Evolutionary conservation across 352 stramenopile genomes (phyloP).

Genomic region (Phytopythium cucurbitacearum): DNA sequence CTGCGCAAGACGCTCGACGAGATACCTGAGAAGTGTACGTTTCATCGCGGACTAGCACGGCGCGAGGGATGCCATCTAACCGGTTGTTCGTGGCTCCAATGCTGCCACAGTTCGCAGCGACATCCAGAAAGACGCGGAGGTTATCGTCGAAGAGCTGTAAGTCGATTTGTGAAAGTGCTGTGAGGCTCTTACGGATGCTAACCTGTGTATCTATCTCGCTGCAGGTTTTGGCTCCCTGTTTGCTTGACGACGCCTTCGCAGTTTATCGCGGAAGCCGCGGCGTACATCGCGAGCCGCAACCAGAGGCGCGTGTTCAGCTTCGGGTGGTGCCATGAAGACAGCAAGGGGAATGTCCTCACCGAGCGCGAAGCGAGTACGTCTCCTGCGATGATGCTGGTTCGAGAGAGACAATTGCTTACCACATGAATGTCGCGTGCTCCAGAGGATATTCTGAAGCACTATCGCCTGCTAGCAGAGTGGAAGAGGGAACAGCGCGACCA

Average conservation of each 20-base stretch:
- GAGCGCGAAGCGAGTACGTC: conserved; percentile 67
- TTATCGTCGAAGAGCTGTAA: conserved; percentile 64
- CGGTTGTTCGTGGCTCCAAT: neutral
- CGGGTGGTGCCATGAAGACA: conserved; percentile 58
- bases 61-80: neutral
- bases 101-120: conserved; percentile 35
- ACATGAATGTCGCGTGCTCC: neutral
- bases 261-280: conserved; percentile 66
- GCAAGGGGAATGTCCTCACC: conserved; percentile 49
- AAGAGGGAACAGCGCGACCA: conserved; percentile 58
- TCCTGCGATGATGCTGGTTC: neutral
- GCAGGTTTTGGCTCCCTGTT: conserved; percentile 63
- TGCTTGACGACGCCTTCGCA: conserved; percentile 50
- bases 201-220: neutral
- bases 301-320: conserved; percentile 77
- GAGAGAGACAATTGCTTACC: too few species aligned
- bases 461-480: conserved; percentile 55
- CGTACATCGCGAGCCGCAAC: conserved; percentile 73
- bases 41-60: neutral
- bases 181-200: conserved; percentile 1
- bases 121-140: conserved; percentile 45
- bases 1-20: conserved; percentile 52
- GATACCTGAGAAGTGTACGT: conserved; percentile 75
- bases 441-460: conserved; percentile 65
- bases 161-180: conserved; percentile 5